phyloP scores from a whole-genome alignment of 176 grass and related monocot genomes.

The Oryza meridionalis region DNA sequence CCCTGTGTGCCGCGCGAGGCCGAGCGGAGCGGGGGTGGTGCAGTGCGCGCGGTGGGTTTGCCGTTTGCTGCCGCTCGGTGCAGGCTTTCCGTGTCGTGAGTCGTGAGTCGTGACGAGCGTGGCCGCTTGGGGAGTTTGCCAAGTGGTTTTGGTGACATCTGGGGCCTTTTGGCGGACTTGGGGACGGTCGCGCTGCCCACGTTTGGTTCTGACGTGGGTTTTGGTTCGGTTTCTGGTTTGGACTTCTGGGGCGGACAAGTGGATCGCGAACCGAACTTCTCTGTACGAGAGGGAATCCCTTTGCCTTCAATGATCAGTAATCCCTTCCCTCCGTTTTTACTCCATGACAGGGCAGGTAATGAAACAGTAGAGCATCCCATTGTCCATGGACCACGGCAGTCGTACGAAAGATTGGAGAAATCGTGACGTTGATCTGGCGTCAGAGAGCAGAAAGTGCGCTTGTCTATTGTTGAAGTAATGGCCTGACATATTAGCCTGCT shows the following conservation, averaged over 20 bases:
- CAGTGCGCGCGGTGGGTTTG: too few species aligned
- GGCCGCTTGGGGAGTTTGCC: background rate
- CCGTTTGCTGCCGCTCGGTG: too few species aligned
- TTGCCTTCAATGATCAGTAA: background rate
- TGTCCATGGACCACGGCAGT: background rate
- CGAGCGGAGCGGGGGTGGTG: too few species aligned
- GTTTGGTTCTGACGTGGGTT: slow-evolving; percentile 17
- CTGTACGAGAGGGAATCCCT: background rate
- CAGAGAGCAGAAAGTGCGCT: background rate
- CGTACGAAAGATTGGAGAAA: background rate
- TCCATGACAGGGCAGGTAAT: background rate
- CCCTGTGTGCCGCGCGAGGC: background rate
- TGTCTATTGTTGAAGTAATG: background rate
- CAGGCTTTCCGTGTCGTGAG: background rate
- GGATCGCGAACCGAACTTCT: background rate
- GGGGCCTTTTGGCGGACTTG: background rate
- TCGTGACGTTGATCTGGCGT: background rate
- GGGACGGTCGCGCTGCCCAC: background rate
- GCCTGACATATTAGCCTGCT: background rate
- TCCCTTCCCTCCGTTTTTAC: background rate
- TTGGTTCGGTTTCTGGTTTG: background rate
- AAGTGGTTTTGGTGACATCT: background rate
- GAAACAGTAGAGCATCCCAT: background rate
- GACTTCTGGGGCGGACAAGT: background rate
- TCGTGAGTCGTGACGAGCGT: background rate